phyloP scores from a whole-genome alignment of 1,139 yeast species.

The Meyerozyma athensensis region DNA sequence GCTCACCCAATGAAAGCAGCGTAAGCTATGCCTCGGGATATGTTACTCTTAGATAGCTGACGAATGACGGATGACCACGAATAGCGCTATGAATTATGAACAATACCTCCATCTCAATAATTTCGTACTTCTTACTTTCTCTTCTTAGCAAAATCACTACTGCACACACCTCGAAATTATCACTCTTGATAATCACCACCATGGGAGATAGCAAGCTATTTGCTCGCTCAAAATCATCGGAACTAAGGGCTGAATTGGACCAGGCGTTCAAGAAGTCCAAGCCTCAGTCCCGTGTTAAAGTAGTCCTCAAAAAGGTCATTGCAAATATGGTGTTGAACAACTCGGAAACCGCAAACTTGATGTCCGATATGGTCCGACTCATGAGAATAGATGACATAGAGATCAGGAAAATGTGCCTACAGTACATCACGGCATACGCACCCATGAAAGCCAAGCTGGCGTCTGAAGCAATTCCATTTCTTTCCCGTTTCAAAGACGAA shows the following conservation, averaged over 20 bases:
- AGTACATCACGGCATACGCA: constrained; percentile 59
- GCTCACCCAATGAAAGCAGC: constrained; percentile 56
- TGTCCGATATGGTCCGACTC: constrained; percentile 62
- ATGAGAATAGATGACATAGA: constrained; percentile 67
- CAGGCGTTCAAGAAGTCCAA: constrained; percentile 52
- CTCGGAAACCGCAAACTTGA: constrained; percentile 62
- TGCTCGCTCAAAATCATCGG: constrained; percentile 45
- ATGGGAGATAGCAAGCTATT: constrained; percentile 45
- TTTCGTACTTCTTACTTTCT: background rate
- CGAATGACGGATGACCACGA: background rate
- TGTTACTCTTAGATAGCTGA: constrained; percentile 19
- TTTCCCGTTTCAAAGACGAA: constrained; percentile 47
- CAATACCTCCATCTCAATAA: background rate
- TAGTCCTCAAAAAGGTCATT: constrained; percentile 67
- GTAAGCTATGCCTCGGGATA: constrained; percentile 90
- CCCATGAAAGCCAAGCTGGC: constrained; percentile 52
- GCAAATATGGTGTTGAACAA: constrained; percentile 85
- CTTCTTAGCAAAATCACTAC: background rate
- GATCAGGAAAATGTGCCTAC: constrained; percentile 62
- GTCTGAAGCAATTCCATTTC: constrained; percentile 50
- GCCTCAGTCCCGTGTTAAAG: constrained; percentile 45
- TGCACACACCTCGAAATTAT: background rate
- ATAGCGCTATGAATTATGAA: background rate
- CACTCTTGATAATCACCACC: constrained; percentile 1
- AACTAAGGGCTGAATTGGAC: constrained; percentile 52